phyloP scores from a whole-genome alignment of 495 filamentous ascomycete species.

The Penicillium arizonense region DNA sequence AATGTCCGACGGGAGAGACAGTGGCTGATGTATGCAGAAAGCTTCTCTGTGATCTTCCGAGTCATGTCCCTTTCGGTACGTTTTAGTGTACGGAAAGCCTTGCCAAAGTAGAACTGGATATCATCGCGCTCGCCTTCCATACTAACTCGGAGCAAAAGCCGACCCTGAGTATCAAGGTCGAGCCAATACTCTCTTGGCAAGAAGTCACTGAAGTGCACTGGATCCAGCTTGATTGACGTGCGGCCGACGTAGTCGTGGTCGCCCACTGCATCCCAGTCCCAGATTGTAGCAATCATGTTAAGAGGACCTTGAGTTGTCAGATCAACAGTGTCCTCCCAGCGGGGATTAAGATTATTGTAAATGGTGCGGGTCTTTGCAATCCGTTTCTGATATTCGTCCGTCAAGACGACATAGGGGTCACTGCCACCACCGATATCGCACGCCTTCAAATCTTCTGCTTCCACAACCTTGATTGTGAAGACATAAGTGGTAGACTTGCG shows the following conservation, averaged over 20 bases:
- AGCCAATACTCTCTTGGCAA: slow-evolving; percentile 95
- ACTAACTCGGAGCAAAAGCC: slow-evolving; percentile 83
- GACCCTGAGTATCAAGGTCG: slow-evolving; percentile 92
- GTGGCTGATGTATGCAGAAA: slow-evolving; percentile 92
- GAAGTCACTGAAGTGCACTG: slow-evolving; percentile 92
- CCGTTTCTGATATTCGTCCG: slow-evolving; percentile 98
- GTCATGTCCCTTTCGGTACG: slow-evolving; percentile 97
- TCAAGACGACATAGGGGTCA: slow-evolving; percentile 95
- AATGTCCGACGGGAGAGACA: slow-evolving; percentile 82
- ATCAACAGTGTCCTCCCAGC: slow-evolving; percentile 97
- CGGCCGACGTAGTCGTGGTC: slow-evolving; percentile 97
- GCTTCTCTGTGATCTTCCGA: slow-evolving; percentile 95
- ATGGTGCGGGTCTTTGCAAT: slow-evolving; percentile 92
- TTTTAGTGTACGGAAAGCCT: slow-evolving; percentile 92
- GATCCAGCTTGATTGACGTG: slow-evolving; percentile 92
- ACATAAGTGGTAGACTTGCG: slow-evolving; percentile 79
- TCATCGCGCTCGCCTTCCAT: slow-evolving; percentile 99
- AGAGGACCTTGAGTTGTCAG: slow-evolving; percentile 89
- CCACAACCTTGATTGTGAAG: slow-evolving; percentile 98
- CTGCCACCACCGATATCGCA: slow-evolving; percentile 93
- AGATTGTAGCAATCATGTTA: slow-evolving; percentile 94
- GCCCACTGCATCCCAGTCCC: slow-evolving; percentile 97
- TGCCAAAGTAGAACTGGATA: slow-evolving; percentile 98
- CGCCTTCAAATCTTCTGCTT: slow-evolving; percentile 96
- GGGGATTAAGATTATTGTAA: slow-evolving; percentile 86